Conservation (phyloP, 805 yeast species). For the Ogataea chonburiensis region DNA sequence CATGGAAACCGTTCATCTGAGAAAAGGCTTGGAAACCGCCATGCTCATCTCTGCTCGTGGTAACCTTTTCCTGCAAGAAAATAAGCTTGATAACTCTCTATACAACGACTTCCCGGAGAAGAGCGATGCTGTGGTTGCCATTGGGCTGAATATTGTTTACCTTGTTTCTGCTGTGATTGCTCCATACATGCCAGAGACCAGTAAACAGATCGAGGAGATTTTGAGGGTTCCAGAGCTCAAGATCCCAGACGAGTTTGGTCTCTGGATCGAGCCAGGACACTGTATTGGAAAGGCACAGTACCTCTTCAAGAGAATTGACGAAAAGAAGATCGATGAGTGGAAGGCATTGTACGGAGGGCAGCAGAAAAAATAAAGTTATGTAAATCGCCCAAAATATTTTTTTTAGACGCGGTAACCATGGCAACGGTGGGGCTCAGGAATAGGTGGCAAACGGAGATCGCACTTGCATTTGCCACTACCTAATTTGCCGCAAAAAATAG, state of each 20-base stretch:
- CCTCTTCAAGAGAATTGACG: conserved; percentile 89
- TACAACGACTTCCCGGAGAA: conserved; percentile 72
- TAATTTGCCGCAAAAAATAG: background rate
- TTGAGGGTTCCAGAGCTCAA: conserved; percentile 77
- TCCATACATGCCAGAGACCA: conserved; percentile 90
- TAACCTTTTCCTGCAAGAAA: conserved; percentile 92
- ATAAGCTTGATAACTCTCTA: conserved; percentile 86
- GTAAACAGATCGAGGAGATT: conserved; percentile 67
- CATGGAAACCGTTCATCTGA: conserved; percentile 76
- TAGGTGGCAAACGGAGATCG: conserved; percentile 5
- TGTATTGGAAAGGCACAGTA: conserved; percentile 88
- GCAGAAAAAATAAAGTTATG: conserved; percentile 37
- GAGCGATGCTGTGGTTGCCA: conserved; percentile 89
- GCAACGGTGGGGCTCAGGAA: conserved; percentile 2
- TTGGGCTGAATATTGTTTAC: conserved; percentile 85
- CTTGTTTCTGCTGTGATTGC: conserved; percentile 75
- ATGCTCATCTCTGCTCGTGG: conserved; percentile 92
- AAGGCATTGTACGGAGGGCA: conserved; percentile 83
- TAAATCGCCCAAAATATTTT: conserved; percentile 3
- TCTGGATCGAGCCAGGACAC: conserved; percentile 75
- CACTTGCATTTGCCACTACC: conserved; percentile 8
- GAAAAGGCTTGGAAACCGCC: conserved; percentile 88
- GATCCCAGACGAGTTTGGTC: conserved; percentile 73
- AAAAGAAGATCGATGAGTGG: conserved; percentile 83
- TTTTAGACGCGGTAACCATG: conserved; percentile 5